These are phyloP conservation scores for Lagenidium sp. DNA, from an alignment of 352 stramenopile genomes.

Conservation along the genomic window DNA sequence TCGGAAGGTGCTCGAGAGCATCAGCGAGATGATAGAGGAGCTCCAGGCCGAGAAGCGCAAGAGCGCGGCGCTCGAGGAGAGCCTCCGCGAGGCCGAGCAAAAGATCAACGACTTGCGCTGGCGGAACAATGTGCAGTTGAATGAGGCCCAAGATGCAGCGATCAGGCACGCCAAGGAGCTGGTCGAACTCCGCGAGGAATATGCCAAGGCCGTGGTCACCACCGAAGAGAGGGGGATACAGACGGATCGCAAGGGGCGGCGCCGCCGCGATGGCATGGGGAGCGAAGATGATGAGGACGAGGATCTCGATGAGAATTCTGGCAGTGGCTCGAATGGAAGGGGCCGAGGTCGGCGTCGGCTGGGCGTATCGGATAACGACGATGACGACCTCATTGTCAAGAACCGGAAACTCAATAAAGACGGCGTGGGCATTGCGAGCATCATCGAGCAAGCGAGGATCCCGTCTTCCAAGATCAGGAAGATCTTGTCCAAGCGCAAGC, in stretches of 20 bases:
- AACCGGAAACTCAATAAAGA: slow-evolving; percentile 55
- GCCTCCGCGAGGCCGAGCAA: slow-evolving; percentile 37
- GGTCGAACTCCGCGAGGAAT: slow-evolving; percentile 24
- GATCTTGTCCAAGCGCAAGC: slow-evolving; percentile 64
- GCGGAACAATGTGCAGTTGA: slow-evolving; percentile 42
- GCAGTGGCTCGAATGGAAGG: not conserved
- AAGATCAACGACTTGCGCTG: slow-evolving; percentile 32
- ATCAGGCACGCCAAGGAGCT: slow-evolving; percentile 25
- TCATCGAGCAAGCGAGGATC: slow-evolving; percentile 70
- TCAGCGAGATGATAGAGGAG: slow-evolving; percentile 46
- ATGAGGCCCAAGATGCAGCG: slow-evolving; percentile 24
- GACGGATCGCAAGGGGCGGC: slow-evolving; percentile 13
- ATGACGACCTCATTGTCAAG: slow-evolving; percentile 46
- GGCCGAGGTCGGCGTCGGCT: slow-evolving; percentile 17
- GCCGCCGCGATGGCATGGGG: slow-evolving; percentile 14
- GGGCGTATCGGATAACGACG: slow-evolving; percentile 15
- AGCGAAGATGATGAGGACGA: slow-evolving; percentile 18
- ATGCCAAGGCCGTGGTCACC: slow-evolving; percentile 12
- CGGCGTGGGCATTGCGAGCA: slow-evolving; percentile 59
- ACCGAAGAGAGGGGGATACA: slow-evolving; percentile 39
- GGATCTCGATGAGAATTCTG: slow-evolving; percentile 3
- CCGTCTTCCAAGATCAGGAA: slow-evolving; percentile 62
- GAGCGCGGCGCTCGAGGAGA: slow-evolving; percentile 19
- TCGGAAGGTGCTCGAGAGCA: slow-evolving; percentile 43
- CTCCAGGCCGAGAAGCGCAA: slow-evolving; percentile 24